Evolutionary conservation across 768 basidiomycete species (phyloP).

Genomic region (Rhizopogon rudus): DNA sequence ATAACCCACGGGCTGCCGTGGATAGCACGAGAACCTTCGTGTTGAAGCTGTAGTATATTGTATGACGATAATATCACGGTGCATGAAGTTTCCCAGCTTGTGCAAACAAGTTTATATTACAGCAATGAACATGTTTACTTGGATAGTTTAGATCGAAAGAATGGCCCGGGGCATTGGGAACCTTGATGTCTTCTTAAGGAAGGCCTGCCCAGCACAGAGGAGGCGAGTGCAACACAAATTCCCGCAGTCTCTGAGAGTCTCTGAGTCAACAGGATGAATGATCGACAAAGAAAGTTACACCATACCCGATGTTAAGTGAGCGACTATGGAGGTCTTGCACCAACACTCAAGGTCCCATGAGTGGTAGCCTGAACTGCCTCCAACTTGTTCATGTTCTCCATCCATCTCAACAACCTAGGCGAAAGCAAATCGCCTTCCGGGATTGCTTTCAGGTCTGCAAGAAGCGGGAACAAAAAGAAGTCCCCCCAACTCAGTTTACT

Average conservation of each 20-base stretch:
- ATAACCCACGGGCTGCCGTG: too few species aligned
- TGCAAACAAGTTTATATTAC: too few species aligned
- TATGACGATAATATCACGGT: too few species aligned
- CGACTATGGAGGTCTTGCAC: slow-evolving; percentile 19
- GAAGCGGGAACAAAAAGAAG: slow-evolving; percentile 27
- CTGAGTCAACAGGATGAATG: background rate
- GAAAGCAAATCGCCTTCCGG: slow-evolving; percentile 22
- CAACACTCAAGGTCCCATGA: slow-evolving; percentile 19
- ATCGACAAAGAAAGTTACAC: background rate
- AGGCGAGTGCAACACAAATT: background rate
- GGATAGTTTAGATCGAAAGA: background rate
- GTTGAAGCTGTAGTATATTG: too few species aligned
- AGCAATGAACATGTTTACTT: background rate
- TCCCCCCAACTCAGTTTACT: slow-evolving; percentile 25
- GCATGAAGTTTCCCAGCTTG: too few species aligned
- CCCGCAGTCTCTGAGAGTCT: background rate
- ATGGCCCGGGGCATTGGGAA: too few species aligned
- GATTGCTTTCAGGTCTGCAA: slow-evolving; percentile 24
- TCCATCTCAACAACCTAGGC: slow-evolving; percentile 18
- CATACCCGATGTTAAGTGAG: background rate
- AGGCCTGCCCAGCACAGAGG: background rate
- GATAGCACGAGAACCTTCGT: too few species aligned
- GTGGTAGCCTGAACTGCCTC: slow-evolving; percentile 21
- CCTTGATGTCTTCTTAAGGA: too few species aligned
- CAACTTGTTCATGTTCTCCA: slow-evolving; percentile 19